Conservation (phyloP, 228 moss, liverwort and hornwort genomes). For the Sphagnum magellanicum region DNA sequence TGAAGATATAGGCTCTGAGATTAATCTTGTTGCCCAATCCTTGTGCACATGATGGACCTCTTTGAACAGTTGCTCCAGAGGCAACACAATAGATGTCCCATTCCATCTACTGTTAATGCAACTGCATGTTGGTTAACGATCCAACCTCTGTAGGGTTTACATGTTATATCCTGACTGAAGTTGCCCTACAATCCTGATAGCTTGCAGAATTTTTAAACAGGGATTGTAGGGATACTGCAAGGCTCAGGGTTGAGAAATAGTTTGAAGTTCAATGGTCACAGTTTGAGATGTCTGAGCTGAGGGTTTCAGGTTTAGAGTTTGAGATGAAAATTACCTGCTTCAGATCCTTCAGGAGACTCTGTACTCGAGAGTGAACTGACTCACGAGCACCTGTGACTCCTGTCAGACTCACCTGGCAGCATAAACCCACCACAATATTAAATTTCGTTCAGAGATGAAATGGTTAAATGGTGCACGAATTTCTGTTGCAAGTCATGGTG, state of each 20-base stretch:
- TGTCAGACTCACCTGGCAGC: slow-evolving; percentile 64
- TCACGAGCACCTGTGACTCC: slow-evolving; percentile 72
- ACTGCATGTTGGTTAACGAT: too few species aligned
- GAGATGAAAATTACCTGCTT: slow-evolving; percentile 35
- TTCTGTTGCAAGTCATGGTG: too few species aligned
- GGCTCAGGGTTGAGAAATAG: not conserved
- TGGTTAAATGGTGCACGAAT: too few species aligned
- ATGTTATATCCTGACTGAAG: too few species aligned
- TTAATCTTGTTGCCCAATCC: not conserved
- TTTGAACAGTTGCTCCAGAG: not conserved
- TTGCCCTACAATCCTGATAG: too few species aligned
- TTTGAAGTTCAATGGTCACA: not conserved
- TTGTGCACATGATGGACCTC: not conserved
- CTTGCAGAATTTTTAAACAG: too few species aligned
- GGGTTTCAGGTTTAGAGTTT: not conserved
- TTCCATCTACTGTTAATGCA: too few species aligned
- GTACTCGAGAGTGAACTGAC: slow-evolving; percentile 47
- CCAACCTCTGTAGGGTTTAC: too few species aligned
- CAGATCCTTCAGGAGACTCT: slow-evolving; percentile 58
- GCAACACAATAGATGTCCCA: too few species aligned
- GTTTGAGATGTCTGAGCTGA: not conserved
- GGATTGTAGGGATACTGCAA: not conserved
- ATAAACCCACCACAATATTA: not conserved
- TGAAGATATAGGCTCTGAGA: too few species aligned
- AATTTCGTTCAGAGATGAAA: too few species aligned